A percentile compares a stretch with the other conserved stretches of the same genome.
These are phyloP conservation scores for Ophiostoma pallidulum DNA, from an alignment of 2,329 filamentous ascomycete species.

Conservation along the genomic window DNA sequence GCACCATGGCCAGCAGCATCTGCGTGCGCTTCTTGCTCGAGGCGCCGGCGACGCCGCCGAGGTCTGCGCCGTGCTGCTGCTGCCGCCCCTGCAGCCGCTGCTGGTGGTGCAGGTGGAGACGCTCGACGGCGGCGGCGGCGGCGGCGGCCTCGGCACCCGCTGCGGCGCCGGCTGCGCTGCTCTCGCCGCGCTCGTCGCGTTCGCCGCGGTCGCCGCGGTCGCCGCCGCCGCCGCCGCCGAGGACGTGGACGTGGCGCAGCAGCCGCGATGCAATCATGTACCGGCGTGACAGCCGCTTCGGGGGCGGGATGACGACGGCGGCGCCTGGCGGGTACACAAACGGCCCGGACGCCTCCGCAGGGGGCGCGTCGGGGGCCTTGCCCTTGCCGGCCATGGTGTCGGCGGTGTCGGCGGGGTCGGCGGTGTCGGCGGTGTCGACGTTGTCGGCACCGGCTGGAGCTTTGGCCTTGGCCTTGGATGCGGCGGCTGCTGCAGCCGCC, in stretches of 20 bases:
- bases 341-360: neutral
- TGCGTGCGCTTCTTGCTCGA: neutral
- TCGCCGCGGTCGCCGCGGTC: slow-evolving; percentile 22
- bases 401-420: neutral
- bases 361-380: slow-evolving; percentile 1
- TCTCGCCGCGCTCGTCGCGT: too few relatives aligned
- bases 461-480: slow-evolving; percentile 6
- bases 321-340: neutral
- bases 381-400: neutral
- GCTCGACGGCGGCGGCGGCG: neutral
- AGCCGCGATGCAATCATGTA: slow-evolving; percentile 25
- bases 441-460: neutral
- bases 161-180: slow-evolving; percentile 24
- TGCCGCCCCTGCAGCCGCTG: too few relatives aligned
- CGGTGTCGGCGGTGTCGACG: neutral
- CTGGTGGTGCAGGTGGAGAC: too few relatives aligned
- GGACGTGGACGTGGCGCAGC: slow-evolving; percentile 26
- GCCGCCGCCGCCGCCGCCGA: slow-evolving; percentile 22
- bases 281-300: slow-evolving; percentile 25
- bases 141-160: neutral
- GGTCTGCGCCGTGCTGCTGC: too few relatives aligned
- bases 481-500: slow-evolving; percentile 17
- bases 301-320: slow-evolving; percentile 19
- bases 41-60: slow-evolving; percentile 17
- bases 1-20: slow-evolving; percentile 13